Conservation (phyloP, 352 stramenopile genomes). For the Phytophthora meadii region DNA sequence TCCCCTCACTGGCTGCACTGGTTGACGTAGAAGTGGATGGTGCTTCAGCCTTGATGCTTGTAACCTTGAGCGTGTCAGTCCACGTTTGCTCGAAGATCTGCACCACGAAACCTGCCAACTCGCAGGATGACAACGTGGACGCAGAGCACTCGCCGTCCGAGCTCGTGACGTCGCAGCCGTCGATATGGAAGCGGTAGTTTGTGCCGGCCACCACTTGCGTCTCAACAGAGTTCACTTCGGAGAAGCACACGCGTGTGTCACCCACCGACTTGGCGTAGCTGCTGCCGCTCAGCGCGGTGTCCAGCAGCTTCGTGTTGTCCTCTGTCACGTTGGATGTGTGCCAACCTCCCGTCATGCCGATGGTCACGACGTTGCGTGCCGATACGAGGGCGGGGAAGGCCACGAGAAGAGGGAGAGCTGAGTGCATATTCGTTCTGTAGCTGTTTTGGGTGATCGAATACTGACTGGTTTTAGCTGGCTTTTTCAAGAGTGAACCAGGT, state of each 20-base stretch:
- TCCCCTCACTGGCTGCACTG: slow-evolving; percentile 1
- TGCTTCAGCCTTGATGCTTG: slow-evolving; percentile 37
- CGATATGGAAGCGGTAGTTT: slow-evolving; percentile 79
- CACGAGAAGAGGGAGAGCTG: slow-evolving; percentile 18
- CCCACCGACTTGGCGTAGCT: slow-evolving; percentile 38
- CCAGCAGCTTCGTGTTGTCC: slow-evolving; percentile 35
- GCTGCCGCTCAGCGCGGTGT: slow-evolving; percentile 31
- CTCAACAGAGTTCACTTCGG: slow-evolving; percentile 44
- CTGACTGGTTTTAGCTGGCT: slow-evolving; percentile 22
- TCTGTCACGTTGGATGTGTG: slow-evolving; percentile 29
- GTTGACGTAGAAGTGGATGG: slow-evolving; percentile 7
- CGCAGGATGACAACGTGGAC: slow-evolving; percentile 34
- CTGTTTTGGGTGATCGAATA: background rate
- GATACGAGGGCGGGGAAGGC: slow-evolving; percentile 20
- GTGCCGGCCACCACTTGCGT: slow-evolving; percentile 77
- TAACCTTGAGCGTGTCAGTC: slow-evolving; percentile 71
- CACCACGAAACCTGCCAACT: slow-evolving; percentile 50
- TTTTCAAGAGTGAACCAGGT: slow-evolving; percentile 32
- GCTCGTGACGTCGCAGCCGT: slow-evolving; percentile 49
- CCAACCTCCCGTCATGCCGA: slow-evolving; percentile 39
- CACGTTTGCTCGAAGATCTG: slow-evolving; percentile 67
- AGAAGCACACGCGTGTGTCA: slow-evolving; percentile 52
- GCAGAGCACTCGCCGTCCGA: slow-evolving; percentile 49
- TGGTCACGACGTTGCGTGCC: slow-evolving; percentile 26
- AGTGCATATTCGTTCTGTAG: slow-evolving; percentile 17